Percentiles rank a stretch among this genome's conserved stretches.
Conservation (phyloP, 2,329 filamentous ascomycete genomes). For the Aspergillus ochraceus region DNA sequence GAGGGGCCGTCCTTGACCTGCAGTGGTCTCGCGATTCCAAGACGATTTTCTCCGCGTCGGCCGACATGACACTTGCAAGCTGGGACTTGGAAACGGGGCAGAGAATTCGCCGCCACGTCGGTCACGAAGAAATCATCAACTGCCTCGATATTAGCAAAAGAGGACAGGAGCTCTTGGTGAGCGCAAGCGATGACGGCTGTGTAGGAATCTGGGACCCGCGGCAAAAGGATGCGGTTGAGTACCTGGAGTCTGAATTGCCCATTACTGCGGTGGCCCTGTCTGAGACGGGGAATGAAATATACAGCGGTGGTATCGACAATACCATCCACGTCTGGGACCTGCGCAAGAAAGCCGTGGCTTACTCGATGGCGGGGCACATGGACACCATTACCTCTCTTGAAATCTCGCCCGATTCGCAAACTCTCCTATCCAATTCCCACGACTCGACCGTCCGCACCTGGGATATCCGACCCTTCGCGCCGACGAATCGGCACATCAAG, state of each 20-base stretch:
- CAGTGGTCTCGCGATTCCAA: constrained; percentile 96
- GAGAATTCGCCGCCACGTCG: constrained; percentile 85
- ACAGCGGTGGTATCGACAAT: constrained; percentile 92
- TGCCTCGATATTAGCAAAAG: constrained; percentile 82
- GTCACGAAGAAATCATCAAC: constrained; percentile 96
- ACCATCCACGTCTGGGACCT: constrained; percentile 97
- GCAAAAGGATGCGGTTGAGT: constrained; percentile 82
- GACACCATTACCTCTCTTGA: constrained; percentile 89
- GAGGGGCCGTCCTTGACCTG: constrained; percentile 84
- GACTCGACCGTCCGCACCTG: constrained; percentile 92
- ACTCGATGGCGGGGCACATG: constrained; percentile 83
- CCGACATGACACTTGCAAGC: constrained; percentile 88
- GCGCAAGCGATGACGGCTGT: constrained; percentile 88
- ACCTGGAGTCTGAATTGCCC: constrained; percentile 87
- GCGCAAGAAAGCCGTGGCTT: constrained; percentile 83
- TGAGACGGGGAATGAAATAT: constrained; percentile 93
- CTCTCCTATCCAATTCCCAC: constrained; percentile 86
- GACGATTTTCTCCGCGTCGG: constrained; percentile 86
- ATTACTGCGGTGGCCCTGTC: constrained; percentile 89
- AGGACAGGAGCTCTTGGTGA: constrained; percentile 86
- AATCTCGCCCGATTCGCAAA: constrained; percentile 91
- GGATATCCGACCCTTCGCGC: constrained; percentile 94
- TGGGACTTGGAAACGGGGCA: constrained; percentile 94
- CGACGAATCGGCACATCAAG: constrained; percentile 77
- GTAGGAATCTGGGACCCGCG: constrained; percentile 96